phyloP scores from a whole-genome alignment of 345 rosid genomes.

The Streptanthus diversifolius region DNA sequence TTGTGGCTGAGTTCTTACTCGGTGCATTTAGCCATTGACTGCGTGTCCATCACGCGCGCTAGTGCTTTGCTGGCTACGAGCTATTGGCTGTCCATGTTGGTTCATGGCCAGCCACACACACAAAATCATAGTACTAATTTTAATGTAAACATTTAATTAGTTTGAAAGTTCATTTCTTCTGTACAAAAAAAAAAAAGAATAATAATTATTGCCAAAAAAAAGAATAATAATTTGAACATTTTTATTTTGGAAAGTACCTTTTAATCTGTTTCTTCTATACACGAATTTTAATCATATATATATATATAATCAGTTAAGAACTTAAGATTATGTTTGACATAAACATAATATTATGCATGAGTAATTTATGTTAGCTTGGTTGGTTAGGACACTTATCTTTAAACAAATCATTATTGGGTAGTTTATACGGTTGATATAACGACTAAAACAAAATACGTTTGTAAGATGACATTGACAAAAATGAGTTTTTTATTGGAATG shows the following conservation, averaged over 20 bases:
- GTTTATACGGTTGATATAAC: background rate
- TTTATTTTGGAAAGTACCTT: no score
- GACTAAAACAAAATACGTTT: background rate
- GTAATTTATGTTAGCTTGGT: background rate
- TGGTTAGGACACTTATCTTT: background rate
- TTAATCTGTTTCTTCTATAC: background rate
- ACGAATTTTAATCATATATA: background rate
- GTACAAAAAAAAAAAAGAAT: background rate
- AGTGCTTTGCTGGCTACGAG: background rate
- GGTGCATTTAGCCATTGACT: slow-evolving; percentile 10
- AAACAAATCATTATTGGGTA: background rate
- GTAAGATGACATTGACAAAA: background rate
- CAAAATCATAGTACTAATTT: no score
- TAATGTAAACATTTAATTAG: background rate
- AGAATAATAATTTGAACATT: no score
- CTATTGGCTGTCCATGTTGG: slow-evolving; percentile 13
- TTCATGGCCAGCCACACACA: slow-evolving; percentile 24
- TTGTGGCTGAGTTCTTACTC: background rate
- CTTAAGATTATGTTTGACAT: background rate
- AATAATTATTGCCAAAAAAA: background rate
- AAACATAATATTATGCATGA: background rate
- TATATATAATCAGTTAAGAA: background rate
- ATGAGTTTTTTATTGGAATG: background rate
- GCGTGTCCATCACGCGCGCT: slow-evolving; percentile 3
- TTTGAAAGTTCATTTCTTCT: background rate